Conservation (phyloP, 495 filamentous ascomycete species). For the Podospora pseudocomata region DNA sequence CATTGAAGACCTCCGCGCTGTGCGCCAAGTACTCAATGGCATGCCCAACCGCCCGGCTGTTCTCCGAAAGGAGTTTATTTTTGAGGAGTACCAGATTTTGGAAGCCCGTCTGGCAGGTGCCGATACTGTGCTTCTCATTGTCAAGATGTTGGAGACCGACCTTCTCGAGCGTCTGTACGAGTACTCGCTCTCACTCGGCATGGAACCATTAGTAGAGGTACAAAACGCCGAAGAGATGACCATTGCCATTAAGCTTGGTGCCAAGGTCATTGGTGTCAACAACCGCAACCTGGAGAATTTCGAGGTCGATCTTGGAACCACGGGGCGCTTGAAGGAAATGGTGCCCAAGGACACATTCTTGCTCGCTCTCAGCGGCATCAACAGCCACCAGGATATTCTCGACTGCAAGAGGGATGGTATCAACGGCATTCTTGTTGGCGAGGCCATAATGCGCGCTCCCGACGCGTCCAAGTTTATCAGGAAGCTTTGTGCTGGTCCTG, state of each 20-base stretch:
- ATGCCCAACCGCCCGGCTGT: constrained; percentile 90
- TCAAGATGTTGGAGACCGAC: constrained; percentile 87
- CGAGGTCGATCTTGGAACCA: constrained; percentile 93
- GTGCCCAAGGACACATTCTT: constrained; percentile 84
- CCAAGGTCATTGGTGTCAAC: constrained; percentile 97
- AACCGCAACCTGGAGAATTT: constrained; percentile 95
- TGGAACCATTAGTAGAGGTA: constrained; percentile 97
- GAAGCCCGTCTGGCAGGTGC: constrained; percentile 92
- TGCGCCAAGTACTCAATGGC: constrained; percentile 80
- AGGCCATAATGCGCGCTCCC: constrained; percentile 91
- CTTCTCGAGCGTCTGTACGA: constrained; percentile 76
- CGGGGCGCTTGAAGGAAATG: constrained; percentile 80
- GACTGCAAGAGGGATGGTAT: constrained; percentile 85
- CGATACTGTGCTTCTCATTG: constrained; percentile 92
- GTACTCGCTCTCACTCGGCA: constrained; percentile 85
- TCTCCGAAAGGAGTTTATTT: constrained; percentile 94
- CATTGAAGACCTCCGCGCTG: constrained; percentile 86
- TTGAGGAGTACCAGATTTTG: constrained; percentile 96
- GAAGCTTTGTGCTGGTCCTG: constrained; percentile 64
- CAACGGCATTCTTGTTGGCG: constrained; percentile 88
- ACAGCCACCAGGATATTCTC: constrained; percentile 82
- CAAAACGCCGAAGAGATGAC: constrained; percentile 93
- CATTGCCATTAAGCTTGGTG: constrained; percentile 76
- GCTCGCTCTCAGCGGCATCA: constrained; percentile 92
- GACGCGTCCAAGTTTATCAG: constrained; percentile 72